Evolutionary conservation across 495 filamentous ascomycete genomes (phyloP), one percentile per base, ranked within the genome.

Genomic region (Daldinia loculata): DNA sequence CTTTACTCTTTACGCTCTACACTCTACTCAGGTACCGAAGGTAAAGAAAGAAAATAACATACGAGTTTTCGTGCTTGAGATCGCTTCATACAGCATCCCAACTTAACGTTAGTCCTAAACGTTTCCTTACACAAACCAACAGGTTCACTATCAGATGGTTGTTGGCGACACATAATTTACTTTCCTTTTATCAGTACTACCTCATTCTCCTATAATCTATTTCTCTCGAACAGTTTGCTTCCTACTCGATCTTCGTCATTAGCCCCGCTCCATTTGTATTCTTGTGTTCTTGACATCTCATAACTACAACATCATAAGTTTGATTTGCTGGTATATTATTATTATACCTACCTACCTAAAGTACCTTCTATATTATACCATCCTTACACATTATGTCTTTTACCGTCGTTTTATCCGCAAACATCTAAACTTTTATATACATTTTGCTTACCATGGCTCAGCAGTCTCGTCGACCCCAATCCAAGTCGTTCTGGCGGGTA

Each of bases 371-470:
- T 14, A 24, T 48, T 9, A 48, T 22, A 24, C 19, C 9, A 24
- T 22, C 43, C 9, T 48, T 19, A 11, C 19, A 12, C 9, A 48
- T 24, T 5, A 48, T 12, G 9, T 48, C 19, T 48, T 11, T 48
- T 24, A 24, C 5, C 8, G 7, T 17, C 22, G 4, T 22, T 24
- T 11, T 48, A 48, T 48, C 19, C 2, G 1, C 17, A 5, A 12
- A 48, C 9, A 22, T 12, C 27, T 52, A n/a, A 45, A 26, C 24
- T 14, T 11, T n/a, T n/a, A 26, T 6, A 62, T 29, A 19, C n/a
- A 15, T 60, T 17, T 43, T 50, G 50, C 72, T 77, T 30, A 75
- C 65, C 27, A 77, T 71, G 67, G 17, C 19, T 24, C 68, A 55
- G 39, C 62, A 74, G 66, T 56, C 52, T 43, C 22, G 45, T 19